These are phyloP conservation scores for Thelonectria rubi DNA, from an alignment of 2,329 filamentous ascomycete genomes.

Conservation along the genomic window DNA sequence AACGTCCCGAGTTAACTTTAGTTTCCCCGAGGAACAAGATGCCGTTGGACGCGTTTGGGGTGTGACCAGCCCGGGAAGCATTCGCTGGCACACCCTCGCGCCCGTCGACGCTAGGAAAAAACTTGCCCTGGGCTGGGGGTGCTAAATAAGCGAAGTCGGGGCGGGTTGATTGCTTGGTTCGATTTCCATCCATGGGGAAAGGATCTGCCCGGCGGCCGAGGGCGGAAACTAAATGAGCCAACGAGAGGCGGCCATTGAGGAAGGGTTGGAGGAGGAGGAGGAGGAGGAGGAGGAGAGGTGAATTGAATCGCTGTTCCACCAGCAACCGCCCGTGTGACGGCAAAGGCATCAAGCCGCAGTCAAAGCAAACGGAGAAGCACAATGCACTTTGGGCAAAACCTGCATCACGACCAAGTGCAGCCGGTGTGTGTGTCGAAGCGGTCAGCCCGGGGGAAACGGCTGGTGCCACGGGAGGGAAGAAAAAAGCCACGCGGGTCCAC, in stretches of 20 bases:
- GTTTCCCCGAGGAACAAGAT: not conserved
- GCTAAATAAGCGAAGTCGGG: not conserved
- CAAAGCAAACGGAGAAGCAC: too few relatives aligned
- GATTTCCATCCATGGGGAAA: not conserved
- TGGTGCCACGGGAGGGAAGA: slow-evolving; percentile 12
- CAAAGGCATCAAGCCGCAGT: too few relatives aligned
- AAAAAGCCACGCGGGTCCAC: slow-evolving; percentile 7
- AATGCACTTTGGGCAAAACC: too few relatives aligned
- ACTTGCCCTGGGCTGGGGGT: not conserved
- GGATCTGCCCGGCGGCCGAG: not conserved
- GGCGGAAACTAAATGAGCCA: not conserved
- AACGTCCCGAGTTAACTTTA: not conserved
- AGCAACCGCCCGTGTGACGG: too few relatives aligned
- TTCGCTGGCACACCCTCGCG: not conserved
- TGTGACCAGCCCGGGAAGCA: not conserved
- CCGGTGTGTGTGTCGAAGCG: too few relatives aligned
- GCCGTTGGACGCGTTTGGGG: too few relatives aligned
- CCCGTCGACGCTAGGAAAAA: not conserved
- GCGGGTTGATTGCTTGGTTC: not conserved
- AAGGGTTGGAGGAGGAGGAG: too few relatives aligned
- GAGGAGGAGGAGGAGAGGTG: too few relatives aligned
- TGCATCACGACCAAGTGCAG: too few relatives aligned
- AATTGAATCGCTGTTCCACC: too few relatives aligned
- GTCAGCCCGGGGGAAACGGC: slow-evolving; percentile 9
- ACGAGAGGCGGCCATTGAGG: not conserved